Percentiles rank a stretch among this genome's conserved stretches.
Conservation (phyloP, 345 rosid species). For the Leavenworthia alabamica region DNA sequence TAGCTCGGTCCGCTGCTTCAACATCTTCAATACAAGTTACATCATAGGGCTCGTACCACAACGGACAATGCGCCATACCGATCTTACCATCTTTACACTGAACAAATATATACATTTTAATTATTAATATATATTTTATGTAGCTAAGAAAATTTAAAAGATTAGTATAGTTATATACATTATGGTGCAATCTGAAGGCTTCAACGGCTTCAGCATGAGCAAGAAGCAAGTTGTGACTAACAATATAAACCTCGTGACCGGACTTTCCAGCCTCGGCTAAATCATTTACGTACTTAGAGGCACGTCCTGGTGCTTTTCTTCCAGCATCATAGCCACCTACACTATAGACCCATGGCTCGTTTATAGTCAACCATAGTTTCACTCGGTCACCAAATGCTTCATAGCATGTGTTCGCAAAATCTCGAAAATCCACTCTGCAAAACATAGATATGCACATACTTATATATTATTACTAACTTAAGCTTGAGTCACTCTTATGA, state of each 20-base stretch:
- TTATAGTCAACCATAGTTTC: constrained; percentile 42
- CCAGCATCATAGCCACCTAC: constrained; percentile 29
- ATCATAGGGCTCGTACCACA: constrained; percentile 31
- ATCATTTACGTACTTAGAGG: constrained; percentile 18
- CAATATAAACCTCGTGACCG: constrained; percentile 23
- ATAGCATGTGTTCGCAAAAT: constrained; percentile 36
- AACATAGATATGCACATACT: neutral
- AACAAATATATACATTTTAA: neutral
- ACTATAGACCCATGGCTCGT: constrained; percentile 40
- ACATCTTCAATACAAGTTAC: neutral
- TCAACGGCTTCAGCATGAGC: constrained; percentile 31
- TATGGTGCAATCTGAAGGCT: constrained; percentile 17
- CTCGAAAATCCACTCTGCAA: constrained; percentile 24
- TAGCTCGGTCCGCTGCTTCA: constrained; percentile 28
- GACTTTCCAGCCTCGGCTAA: constrained; percentile 29
- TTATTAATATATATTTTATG: neutral
- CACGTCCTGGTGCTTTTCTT: constrained; percentile 32
- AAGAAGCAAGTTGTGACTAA: constrained; percentile 23
- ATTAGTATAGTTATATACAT: constrained; percentile 10
- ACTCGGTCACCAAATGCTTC: constrained; percentile 41
- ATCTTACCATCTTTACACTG: constrained; percentile 29
- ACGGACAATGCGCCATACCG: constrained; percentile 28
- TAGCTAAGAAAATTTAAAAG: neutral
- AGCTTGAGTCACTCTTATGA: neutral
- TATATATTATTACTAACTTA: neutral